Percentiles rank a stretch among this genome's conserved stretches.
These are phyloP conservation scores for Discostella pseudostelligera DNA, from an alignment of 108 stramenopile genomes.

Conservation along the genomic window DNA sequence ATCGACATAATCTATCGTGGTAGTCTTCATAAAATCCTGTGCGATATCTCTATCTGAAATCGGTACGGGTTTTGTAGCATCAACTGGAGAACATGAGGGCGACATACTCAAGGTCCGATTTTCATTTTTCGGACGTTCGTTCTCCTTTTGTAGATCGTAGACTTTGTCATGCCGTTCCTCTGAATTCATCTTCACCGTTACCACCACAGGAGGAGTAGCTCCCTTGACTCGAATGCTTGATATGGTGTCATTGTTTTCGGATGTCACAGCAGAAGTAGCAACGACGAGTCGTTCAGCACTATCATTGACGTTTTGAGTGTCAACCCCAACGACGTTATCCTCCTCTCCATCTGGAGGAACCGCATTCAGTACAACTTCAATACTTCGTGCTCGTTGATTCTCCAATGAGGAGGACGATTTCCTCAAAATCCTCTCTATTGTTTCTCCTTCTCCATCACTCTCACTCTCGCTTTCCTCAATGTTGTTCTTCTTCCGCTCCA, in stretches of 20 bases:
- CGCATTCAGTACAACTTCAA: no score
- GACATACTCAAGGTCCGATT: not conserved
- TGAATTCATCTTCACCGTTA: not conserved
- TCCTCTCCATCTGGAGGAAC: no score
- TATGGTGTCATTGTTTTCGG: no score
- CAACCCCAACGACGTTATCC: no score
- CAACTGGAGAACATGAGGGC: not conserved
- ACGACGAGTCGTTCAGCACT: no score
- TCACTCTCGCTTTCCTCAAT: not conserved
- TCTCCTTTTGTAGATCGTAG: not conserved
- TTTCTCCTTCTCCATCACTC: not conserved
- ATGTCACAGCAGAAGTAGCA: not conserved
- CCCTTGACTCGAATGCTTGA: no score
- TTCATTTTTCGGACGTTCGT: not conserved
- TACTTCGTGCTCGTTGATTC: no score
- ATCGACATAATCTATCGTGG: constrained; percentile 29
- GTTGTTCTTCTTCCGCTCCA: not conserved
- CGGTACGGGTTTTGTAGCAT: not conserved
- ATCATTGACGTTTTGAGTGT: not conserved
- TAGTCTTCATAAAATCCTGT: constrained; percentile 12
- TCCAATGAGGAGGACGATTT: no score
- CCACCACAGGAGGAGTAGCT: not conserved
- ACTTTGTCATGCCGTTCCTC: not conserved
- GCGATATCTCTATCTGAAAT: not conserved
- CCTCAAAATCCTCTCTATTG: not conserved